phyloP scores from a whole-genome alignment of 495 filamentous ascomycete genomes.

The Tuber indicum region DNA sequence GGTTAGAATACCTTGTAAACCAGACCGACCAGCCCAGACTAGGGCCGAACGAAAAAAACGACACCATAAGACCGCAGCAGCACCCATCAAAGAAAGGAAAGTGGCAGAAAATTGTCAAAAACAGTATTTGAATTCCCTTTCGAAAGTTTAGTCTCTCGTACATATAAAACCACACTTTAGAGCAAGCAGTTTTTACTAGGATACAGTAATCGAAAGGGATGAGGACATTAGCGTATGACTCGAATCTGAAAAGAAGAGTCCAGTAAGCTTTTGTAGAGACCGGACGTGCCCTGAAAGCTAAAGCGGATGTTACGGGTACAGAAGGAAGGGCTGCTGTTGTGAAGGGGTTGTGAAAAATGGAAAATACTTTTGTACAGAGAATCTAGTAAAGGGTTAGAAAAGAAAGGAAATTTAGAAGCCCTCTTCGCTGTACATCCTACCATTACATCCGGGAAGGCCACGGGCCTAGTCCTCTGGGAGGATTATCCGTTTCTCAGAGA shows the following conservation, averaged over 20 bases:
- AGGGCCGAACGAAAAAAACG: neutral
- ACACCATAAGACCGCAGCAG: neutral
- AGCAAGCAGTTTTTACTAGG: neutral
- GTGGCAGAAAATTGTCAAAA: neutral
- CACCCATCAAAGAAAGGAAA: neutral
- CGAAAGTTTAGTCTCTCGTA: neutral
- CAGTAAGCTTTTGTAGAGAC: neutral
- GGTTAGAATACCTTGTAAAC: neutral
- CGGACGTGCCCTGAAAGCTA: neutral
- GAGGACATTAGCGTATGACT: neutral
- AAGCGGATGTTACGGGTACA: neutral
- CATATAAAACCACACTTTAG: neutral
- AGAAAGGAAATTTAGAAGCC: neutral
- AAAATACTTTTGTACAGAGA: neutral
- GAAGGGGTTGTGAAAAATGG: neutral
- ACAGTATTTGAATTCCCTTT: neutral
- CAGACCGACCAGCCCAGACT: neutral
- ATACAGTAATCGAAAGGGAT: neutral
- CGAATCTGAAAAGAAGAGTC: neutral
- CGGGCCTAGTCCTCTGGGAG: neutral
- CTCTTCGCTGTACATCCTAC: neutral
- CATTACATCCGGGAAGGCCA: neutral
- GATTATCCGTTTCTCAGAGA: slow-evolving; percentile 1
- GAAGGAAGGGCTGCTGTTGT: neutral
- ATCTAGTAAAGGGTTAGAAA: neutral